phyloP scores from a whole-genome alignment of 257 asterid genomes.

The Solanum etuberosum region DNA sequence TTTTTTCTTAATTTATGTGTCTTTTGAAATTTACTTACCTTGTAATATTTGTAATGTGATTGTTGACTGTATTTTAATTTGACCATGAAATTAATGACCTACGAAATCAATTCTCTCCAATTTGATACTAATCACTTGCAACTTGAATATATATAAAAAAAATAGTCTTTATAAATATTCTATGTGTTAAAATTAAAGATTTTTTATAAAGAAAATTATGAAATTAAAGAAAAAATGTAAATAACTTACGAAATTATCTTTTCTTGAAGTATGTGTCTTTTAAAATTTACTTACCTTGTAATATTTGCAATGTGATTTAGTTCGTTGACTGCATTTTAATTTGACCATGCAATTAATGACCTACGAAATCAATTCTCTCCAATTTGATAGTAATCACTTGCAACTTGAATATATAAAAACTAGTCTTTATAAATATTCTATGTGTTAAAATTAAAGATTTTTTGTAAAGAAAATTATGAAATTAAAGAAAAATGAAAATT shows the following conservation, averaged over 20 bases:
- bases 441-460: no score
- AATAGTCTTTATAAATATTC: background rate
- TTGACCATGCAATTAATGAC: no score
- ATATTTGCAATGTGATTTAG: background rate
- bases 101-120: no score
- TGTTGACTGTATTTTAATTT: background rate
- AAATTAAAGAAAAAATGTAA: no score
- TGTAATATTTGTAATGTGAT: background rate
- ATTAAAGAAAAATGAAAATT: no score
- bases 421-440: no score
- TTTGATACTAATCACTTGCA: background rate
- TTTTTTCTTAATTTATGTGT: no score
- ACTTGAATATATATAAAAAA: background rate
- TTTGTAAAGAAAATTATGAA: no score
- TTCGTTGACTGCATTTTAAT: background rate
- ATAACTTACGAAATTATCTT: background rate
- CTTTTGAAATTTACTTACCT: background rate
- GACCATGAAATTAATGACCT: no score
- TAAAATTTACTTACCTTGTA: background rate
- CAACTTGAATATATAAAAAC: background rate
- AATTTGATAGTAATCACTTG: background rate
- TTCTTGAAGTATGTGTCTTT: background rate
- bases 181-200: background rate
- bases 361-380: no score
- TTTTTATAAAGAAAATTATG: background rate